Conservation (phyloP, 768 basidiomycete species). For the Suillus subaureus region DNA sequence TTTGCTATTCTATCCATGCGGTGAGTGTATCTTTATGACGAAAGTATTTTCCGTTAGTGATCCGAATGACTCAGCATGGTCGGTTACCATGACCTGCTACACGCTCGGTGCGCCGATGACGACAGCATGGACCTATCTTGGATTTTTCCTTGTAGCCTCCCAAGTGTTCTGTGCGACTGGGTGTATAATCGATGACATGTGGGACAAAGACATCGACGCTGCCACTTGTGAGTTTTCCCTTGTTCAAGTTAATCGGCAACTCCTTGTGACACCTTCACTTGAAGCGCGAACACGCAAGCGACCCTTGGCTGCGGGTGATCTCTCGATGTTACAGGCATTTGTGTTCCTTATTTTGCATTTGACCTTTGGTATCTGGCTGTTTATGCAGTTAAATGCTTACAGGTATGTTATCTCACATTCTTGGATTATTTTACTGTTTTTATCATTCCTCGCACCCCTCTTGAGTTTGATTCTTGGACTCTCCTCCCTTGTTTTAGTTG, state of each 20-base stretch:
- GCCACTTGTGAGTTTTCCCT: neutral
- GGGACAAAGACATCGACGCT: neutral
- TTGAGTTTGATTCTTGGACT: neutral
- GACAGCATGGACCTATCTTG: neutral
- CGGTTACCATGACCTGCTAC: slow-evolving; percentile 1
- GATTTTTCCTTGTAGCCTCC: neutral
- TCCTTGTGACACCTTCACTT: neutral
- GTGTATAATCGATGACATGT: neutral
- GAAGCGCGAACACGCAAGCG: neutral
- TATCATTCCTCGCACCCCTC: neutral
- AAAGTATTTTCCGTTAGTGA: neutral
- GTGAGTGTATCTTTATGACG: neutral
- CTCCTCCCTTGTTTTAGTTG: neutral
- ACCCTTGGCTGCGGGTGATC: slow-evolving; percentile 1
- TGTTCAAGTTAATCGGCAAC: neutral
- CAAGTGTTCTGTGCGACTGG: neutral
- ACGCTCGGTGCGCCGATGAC: neutral
- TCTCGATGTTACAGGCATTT: neutral
- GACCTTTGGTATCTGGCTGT: neutral
- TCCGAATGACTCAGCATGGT: neutral
- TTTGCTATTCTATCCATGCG: neutral
- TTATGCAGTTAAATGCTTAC: neutral
- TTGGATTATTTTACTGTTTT: neutral
- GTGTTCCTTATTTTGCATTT: neutral
- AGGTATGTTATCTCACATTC: neutral